Evolutionary conservation across 306 rosid genomes (phyloP).

Genomic region (Adenanthera pavonina): DNA sequence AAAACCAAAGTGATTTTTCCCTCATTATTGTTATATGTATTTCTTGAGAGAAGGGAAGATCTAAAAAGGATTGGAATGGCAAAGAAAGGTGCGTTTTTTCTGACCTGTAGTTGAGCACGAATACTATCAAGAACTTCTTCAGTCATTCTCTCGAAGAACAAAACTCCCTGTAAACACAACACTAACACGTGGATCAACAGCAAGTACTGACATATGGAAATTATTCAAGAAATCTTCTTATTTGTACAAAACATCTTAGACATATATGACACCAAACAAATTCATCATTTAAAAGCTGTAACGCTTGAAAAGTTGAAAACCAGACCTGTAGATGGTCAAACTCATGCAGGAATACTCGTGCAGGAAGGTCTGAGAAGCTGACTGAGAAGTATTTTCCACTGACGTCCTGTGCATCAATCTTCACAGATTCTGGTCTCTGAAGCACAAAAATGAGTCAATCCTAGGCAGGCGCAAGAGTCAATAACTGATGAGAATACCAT

Average conservation of each 20-base stretch:
- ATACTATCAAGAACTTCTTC: slow-evolving; percentile 74
- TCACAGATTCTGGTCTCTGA: slow-evolving; percentile 91
- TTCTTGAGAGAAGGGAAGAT: slow-evolving; percentile 15
- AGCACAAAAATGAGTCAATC: slow-evolving; percentile 29
- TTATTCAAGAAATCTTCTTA: slow-evolving; percentile 26
- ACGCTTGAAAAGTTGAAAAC: slow-evolving; percentile 24
- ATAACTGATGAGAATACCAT: slow-evolving; percentile 12
- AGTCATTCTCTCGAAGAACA: slow-evolving; percentile 93
- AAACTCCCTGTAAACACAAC: slow-evolving; percentile 67
- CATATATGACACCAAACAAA: background rate
- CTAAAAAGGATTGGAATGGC: slow-evolving; percentile 18
- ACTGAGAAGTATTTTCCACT: slow-evolving; percentile 70
- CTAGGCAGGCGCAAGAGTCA: slow-evolving; percentile 16
- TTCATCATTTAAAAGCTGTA: background rate
- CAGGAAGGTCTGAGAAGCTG: slow-evolving; percentile 79
- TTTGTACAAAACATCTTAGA: background rate
- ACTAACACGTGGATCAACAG: slow-evolving; percentile 18
- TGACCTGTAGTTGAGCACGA: slow-evolving; percentile 69
- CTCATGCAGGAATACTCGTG: slow-evolving; percentile 94
- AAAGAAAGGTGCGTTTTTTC: slow-evolving; percentile 29
- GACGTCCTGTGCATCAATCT: slow-evolving; percentile 77
- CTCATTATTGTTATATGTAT: background rate
- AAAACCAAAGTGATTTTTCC: background rate
- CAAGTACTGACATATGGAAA: slow-evolving; percentile 9
- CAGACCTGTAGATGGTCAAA: slow-evolving; percentile 89